Percentiles rank a stretch among this genome's conserved stretches.
Evolutionary conservation across 2,329 filamentous ascomycete species (phyloP).

Genomic region (Botrytis sinoallii): DNA sequence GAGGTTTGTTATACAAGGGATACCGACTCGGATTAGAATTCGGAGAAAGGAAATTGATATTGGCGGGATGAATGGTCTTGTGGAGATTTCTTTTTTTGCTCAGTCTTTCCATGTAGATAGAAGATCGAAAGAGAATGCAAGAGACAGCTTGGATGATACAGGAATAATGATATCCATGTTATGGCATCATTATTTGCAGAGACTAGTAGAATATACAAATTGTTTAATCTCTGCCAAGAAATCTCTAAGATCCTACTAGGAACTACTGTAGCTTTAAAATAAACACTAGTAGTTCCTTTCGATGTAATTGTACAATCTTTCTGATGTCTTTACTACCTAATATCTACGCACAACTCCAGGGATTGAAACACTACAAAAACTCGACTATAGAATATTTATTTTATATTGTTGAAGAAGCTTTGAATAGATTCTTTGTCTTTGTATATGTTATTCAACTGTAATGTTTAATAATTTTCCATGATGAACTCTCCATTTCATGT

Average conservation of each 20-base stretch:
- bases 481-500: too few relatives aligned
- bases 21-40: background rate
- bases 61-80: background rate
- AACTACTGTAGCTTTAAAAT: background rate
- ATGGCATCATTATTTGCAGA: too few relatives aligned
- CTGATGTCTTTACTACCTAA: background rate
- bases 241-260: too few relatives aligned
- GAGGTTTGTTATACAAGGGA: background rate
- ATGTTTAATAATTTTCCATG: too few relatives aligned
- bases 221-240: background rate
- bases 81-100: too few relatives aligned
- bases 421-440: too few relatives aligned
- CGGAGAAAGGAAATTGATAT: rapidly evolving
- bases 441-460: too few relatives aligned
- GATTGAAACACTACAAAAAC: too few relatives aligned
- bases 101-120: background rate
- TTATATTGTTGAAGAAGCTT: too few relatives aligned
- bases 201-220: background rate
- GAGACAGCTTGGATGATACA: background rate
- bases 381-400: too few relatives aligned
- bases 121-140: background rate
- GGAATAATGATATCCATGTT: background rate
- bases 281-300: background rate
- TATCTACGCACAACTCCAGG: too few relatives aligned
- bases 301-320: background rate